Evolutionary conservation across 139 green algal species (phyloP).

Genomic region (Coelastrella sp.): DNA sequence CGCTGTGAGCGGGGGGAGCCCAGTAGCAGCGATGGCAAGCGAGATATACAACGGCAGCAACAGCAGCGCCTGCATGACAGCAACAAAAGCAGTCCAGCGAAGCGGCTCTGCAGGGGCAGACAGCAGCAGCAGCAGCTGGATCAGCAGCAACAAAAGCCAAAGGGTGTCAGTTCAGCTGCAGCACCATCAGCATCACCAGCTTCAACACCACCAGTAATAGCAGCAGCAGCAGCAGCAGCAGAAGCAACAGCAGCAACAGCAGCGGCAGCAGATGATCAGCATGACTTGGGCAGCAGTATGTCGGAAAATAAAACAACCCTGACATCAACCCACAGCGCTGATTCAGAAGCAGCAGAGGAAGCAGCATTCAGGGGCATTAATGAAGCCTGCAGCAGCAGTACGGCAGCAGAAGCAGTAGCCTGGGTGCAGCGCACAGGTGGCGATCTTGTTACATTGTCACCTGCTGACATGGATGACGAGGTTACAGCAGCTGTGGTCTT

Average conservation of each 20-base stretch:
- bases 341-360: not conserved
- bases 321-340: not conserved
- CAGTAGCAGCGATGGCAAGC: not conserved
- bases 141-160: not conserved
- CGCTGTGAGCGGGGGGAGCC: not conserved
- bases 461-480: slow-evolving; percentile 46
- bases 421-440: slow-evolving; percentile 51
- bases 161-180: not conserved
- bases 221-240: too few relatives aligned
- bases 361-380: not conserved
- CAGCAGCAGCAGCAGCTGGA: slow-evolving; percentile 35
- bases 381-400: not conserved
- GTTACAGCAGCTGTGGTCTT: slow-evolving; percentile 37
- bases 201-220: not conserved
- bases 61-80: too few relatives aligned
- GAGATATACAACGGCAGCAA: not conserved
- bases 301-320: not conserved
- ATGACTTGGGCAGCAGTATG: not conserved
- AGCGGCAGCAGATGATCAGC: not conserved
- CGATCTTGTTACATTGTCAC: slow-evolving; percentile 33
- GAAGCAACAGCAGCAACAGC: not conserved
- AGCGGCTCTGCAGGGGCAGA: not conserved
- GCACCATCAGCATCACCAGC: not conserved
- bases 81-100: too few relatives aligned
- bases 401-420: not conserved